Evolutionary conservation across 139 green algal genomes (phyloP).

Genomic region (Volvox reticuliferus): DNA sequence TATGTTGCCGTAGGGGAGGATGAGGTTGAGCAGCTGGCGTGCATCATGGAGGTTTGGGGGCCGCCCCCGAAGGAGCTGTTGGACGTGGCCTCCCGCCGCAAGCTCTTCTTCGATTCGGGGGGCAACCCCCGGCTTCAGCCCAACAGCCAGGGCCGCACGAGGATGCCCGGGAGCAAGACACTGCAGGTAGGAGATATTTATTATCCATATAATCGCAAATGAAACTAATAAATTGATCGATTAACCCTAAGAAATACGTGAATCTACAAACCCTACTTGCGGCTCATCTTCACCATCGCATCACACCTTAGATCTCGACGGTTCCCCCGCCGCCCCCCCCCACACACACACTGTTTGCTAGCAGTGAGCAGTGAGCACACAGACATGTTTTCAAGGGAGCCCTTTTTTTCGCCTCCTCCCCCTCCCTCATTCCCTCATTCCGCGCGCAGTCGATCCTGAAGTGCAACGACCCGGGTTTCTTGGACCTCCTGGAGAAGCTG

Average conservation of each 20-base stretch:
- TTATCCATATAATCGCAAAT: no score
- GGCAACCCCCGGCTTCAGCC: constrained; percentile 63
- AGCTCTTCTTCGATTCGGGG: constrained; percentile 83
- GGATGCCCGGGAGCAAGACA: constrained; percentile 47
- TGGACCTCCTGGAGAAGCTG: constrained; percentile 77
- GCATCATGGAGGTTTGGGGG: constrained; percentile 85
- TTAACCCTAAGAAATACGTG: no score
- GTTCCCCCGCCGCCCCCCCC: no score
- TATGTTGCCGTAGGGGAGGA: constrained; percentile 83
- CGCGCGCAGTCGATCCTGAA: constrained; percentile 51
- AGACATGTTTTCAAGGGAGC: no score
- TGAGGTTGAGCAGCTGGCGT: constrained; percentile 88
- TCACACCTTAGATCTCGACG: no score
- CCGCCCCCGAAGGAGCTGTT: constrained; percentile 73
- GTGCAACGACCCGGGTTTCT: constrained; percentile 69
- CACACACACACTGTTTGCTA: no score
- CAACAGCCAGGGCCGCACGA: constrained; percentile 71
- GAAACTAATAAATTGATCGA: no score
- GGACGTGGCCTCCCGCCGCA: constrained; percentile 69
- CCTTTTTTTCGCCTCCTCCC: background rate
- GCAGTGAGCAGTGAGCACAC: no score
- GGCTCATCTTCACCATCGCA: no score
- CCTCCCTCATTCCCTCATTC: background rate
- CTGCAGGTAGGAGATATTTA: constrained; percentile 37
- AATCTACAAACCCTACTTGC: no score